Evolutionary conservation across 2,329 filamentous ascomycete genomes (phyloP).

Genomic region (Fusarium albosuccineum): DNA sequence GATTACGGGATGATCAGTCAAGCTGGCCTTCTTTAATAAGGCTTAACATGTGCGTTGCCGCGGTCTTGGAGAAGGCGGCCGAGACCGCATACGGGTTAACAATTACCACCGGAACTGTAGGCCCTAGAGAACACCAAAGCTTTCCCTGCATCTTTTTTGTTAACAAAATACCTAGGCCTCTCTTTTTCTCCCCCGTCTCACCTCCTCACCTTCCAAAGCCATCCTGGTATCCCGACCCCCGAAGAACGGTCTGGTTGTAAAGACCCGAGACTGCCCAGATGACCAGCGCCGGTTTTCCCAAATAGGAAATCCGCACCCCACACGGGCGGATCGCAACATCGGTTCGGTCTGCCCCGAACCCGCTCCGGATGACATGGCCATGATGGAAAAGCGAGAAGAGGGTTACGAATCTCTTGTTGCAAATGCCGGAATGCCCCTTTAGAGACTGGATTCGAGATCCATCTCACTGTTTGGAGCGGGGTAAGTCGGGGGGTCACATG

Average conservation of each 20-base stretch:
- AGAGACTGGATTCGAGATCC: background rate
- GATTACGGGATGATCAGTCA: background rate
- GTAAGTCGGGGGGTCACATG: constrained; percentile 14
- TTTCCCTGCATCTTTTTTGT: background rate
- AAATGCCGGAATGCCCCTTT: constrained; percentile 25
- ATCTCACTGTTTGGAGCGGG: background rate
- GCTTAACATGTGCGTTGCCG: background rate
- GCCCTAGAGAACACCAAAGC: background rate
- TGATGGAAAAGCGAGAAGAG: background rate
- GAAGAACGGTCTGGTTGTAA: background rate
- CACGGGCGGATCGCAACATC: background rate
- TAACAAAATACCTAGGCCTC: constrained; percentile 3
- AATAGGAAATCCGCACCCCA: constrained; percentile 35
- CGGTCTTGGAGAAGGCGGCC: background rate
- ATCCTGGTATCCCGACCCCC: constrained; percentile 14
- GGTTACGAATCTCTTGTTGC: background rate
- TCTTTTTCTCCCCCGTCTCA: background rate
- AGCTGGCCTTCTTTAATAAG: background rate
- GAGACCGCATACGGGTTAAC: background rate
- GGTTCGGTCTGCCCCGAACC: constrained; percentile 2
- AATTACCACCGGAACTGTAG: constrained; percentile 6
- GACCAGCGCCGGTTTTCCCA: constrained; percentile 36
- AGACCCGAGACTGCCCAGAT: constrained; percentile 2
- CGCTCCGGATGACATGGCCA: constrained; percentile 7
- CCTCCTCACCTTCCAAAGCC: constrained; percentile 3